Evolutionary conservation across 148 eudicot genomes (phyloP).

Genomic region (Diospyros lotus): DNA sequence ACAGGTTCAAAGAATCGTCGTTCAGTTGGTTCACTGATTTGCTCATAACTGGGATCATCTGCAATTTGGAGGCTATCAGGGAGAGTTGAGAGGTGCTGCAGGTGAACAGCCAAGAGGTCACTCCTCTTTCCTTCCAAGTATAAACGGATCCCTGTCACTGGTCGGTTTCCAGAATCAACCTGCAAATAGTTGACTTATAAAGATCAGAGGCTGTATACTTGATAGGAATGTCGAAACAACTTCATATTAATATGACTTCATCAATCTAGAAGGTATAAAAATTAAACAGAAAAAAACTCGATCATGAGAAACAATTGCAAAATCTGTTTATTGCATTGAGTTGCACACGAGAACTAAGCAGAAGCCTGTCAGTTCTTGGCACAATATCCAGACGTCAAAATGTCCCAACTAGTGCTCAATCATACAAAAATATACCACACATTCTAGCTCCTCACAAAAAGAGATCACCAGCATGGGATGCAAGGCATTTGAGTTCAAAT

Average conservation of each 20-base stretch:
- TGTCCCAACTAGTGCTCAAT: neutral
- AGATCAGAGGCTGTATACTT: neutral
- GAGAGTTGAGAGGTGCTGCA: constrained; percentile 81
- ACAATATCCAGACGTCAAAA: neutral
- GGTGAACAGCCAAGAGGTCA: constrained; percentile 79
- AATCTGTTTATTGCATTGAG: neutral
- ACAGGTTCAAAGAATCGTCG: constrained; percentile 71
- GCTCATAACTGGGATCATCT: constrained; percentile 45
- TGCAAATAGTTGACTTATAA: constrained; percentile 17
- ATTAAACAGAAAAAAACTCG: neutral
- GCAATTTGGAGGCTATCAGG: constrained; percentile 69
- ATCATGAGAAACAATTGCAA: neutral
- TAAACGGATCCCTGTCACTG: constrained; percentile 90
- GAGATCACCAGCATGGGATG: constrained; percentile 1
- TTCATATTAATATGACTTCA: neutral
- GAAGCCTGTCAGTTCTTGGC: neutral
- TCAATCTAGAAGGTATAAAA: neutral
- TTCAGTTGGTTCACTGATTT: constrained; percentile 34
- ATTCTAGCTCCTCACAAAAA: neutral
- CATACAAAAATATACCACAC: neutral
- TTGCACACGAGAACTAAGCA: neutral
- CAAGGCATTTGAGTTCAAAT: constrained; percentile 1
- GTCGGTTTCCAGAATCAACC: constrained; percentile 73
- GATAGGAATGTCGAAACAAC: neutral
- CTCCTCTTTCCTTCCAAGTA: constrained; percentile 85